Evolutionary conservation across 148 eudicot species (phyloP), one percentile per base, ranked within the genome.

Genomic region (Fagopyrum homotropicum): DNA sequence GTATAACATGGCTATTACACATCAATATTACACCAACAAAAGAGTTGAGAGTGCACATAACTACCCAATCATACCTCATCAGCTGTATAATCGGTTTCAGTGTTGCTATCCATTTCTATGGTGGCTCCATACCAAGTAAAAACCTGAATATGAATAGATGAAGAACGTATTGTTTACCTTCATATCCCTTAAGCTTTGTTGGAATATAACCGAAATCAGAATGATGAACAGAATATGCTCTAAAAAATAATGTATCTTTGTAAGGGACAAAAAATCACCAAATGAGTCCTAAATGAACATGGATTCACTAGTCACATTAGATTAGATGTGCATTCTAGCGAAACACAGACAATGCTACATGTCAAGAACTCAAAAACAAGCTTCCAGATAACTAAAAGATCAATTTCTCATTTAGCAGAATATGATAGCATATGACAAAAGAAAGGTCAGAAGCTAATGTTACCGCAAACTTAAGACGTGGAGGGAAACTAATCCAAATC

Each of bases 61-160:
- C 40, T 35, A 35, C 40, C 40, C 40, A 61, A 77, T 22, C 71
- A 75, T 86, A 94, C 98, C 93, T 94, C 98, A 84, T 92, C 96
- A 22, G 98, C 98, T 12, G 89, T 89, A 78, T 94, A 94, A 77
- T 94, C 96, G 71, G 97, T 90, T 84, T 94, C 96, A 69, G 98
- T 80, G 19, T 82, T 79, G 66, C 96, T 92, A 75, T 94, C 97
- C 89, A 94, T 81, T 85, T 94, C 98, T 73, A 94, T 83, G 73
- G 97, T 88, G 46, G 98, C 98, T 74, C 98, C 98, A 83, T 90
- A 85, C 98, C 98, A 94, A 75, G 96, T 90, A 82, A 91, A 94
- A 75, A 94, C 88, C 98, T 94, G 86, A 72, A 46, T 64, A 73
- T 22, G 59, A 66, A 72, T 71, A 29, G 47, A 73, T 22, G 59